These are phyloP conservation scores for Furcasterigmium sp. DNA, from an alignment of 2,329 filamentous ascomycete species.

Conservation along the genomic window DNA sequence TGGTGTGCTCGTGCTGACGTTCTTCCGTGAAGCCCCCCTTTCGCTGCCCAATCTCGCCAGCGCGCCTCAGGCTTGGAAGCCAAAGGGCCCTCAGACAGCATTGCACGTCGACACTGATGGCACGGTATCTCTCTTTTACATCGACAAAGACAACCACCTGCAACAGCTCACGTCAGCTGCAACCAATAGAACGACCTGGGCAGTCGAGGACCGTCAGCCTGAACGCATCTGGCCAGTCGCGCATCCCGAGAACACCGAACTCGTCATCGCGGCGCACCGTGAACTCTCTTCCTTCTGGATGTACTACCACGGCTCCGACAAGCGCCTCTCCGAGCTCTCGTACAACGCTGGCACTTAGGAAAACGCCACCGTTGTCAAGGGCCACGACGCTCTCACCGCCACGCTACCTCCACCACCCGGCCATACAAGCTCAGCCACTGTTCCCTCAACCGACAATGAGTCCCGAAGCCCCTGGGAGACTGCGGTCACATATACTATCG, in stretches of 20 bases:
- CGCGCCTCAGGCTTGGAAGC: not conserved
- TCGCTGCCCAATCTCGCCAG: conserved; percentile 2
- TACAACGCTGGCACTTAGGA: not conserved
- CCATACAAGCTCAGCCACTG: too few species aligned
- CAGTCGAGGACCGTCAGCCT: not conserved
- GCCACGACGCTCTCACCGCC: too few species aligned
- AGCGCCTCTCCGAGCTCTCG: not conserved
- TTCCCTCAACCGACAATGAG: too few species aligned
- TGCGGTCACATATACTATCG: too few species aligned
- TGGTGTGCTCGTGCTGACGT: not conserved
- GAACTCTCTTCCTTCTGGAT: not conserved
- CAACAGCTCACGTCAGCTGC: conserved; percentile 15
- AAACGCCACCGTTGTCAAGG: too few species aligned
- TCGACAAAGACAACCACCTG: conserved; percentile 28
- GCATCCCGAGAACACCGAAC: not conserved
- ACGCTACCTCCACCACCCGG: too few species aligned
- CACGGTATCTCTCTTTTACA: conserved; percentile 28
- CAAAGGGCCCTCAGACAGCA: conserved; percentile 13
- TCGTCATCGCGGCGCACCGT: not conserved
- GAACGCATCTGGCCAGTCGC: not conserved
- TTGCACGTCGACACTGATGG: conserved; percentile 23
- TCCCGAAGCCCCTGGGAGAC: too few species aligned
- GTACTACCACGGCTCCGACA: not conserved
- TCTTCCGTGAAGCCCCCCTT: conserved; percentile 8
- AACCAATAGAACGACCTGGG: not conserved